Evolutionary conservation across 2,329 filamentous ascomycete genomes (phyloP).

Genomic region (Alternaria longipes): DNA sequence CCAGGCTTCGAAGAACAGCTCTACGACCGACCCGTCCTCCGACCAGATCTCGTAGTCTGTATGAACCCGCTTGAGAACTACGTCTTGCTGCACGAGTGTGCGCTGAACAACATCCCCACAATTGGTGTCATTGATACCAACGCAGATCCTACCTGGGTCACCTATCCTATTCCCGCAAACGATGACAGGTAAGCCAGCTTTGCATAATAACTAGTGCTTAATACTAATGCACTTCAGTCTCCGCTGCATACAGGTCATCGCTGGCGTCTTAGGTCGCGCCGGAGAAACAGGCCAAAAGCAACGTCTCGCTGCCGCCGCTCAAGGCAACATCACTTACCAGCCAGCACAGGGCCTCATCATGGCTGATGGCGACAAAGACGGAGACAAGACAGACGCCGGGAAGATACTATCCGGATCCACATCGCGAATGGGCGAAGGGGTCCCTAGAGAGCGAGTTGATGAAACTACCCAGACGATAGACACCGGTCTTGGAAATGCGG

Average conservation of each 20-base stretch:
- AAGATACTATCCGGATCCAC: background rate
- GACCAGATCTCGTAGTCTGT: slow-evolving; percentile 90
- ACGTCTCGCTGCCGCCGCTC: slow-evolving; percentile 69
- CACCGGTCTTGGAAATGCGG: slow-evolving; percentile 20
- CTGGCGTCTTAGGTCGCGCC: slow-evolving; percentile 83
- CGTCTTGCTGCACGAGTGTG: slow-evolving; percentile 89
- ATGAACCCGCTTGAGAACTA: slow-evolving; percentile 94
- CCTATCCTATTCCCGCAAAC: slow-evolving; percentile 95
- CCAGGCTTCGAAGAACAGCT: slow-evolving; percentile 73
- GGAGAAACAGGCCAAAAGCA: slow-evolving; percentile 78
- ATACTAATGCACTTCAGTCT: slow-evolving; percentile 64
- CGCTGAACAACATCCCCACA: slow-evolving; percentile 85
- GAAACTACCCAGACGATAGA: background rate
- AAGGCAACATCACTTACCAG: slow-evolving; percentile 69
- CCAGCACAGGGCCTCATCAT: slow-evolving; percentile 38
- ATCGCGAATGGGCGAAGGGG: slow-evolving; percentile 8
- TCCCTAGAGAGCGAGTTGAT: slow-evolving; percentile 5
- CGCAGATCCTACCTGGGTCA: slow-evolving; percentile 90
- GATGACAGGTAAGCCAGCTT: slow-evolving; percentile 77
- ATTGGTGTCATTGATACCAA: slow-evolving; percentile 96
- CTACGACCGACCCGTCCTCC: slow-evolving; percentile 70
- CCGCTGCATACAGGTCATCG: slow-evolving; percentile 81
- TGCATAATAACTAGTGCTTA: background rate
- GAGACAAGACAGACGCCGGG: background rate
- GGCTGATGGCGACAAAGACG: slow-evolving; percentile 27